Evolutionary conservation across 2,329 filamentous ascomycete species (phyloP), one percentile per base, ranked within the genome.

Genomic region (Fusarium oligoseptatum): DNA sequence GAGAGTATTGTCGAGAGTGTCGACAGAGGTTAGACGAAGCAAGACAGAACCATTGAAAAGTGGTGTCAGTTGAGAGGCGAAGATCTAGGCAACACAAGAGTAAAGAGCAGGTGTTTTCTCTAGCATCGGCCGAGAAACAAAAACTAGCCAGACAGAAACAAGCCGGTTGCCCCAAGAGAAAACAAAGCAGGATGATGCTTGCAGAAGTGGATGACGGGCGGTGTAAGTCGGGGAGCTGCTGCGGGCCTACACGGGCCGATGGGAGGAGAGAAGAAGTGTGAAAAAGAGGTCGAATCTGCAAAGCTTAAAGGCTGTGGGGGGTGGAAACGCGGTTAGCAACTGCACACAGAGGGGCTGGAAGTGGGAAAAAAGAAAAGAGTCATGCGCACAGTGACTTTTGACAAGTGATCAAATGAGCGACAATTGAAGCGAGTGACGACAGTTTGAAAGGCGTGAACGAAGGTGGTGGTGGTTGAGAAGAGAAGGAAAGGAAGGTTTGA

Each of bases 211-310:
- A 74, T 72, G 73, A 65, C 65, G 76, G 75, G 76, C 76, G 76
- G 76, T 78, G 76, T 78, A 77, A 77, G 76, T 78, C 75, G 70
- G 76, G 58, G 64, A 78, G 67, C 66, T 71, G 68, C 65, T 73
- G 74, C 68, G 75, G 74, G 67, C 74, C 67, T 69, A 71, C 67
- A 71, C 73, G 73, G 73, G 68, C 60, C 67, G 63, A 64, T 62
- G 67, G 48, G 48, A 60, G 55, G 60, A 70, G 65, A 68, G 27
- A 55, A 68, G 27, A 55, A 17, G 66, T 34, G 67, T 67, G 50
- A 62, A 74, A 60, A n/a, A 68, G 65, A 72, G 55, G 70, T 68
- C 52, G 64, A 70, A 50, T 65, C 60, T 63, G 43, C 39, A 50
- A 62, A 52, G 50, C 60, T 67, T 67, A 55, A 70, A 69, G 60